A percentile compares a stretch with the other conserved stretches of the same genome.
phyloP scores from a whole-genome alignment of 345 rosid species.

The Citrus inodora region DNA sequence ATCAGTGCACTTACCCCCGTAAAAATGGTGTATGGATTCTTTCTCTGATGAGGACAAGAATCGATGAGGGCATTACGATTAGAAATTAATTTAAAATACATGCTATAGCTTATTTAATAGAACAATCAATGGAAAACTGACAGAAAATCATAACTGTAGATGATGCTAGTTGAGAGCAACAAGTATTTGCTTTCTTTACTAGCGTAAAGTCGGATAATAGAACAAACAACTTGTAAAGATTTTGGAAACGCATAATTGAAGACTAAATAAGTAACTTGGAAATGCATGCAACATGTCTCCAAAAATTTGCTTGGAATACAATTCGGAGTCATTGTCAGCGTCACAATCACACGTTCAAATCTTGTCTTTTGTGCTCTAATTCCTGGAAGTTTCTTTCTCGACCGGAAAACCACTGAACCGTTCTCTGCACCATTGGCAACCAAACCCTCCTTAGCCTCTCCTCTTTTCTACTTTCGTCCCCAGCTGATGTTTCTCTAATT shows the following conservation, averaged over 20 bases:
- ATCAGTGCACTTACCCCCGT: neutral
- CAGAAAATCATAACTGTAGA: neutral
- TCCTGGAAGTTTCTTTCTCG: constrained; percentile 17
- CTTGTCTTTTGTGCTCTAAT: neutral
- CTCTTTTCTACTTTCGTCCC: constrained; percentile 16
- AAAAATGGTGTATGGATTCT: neutral
- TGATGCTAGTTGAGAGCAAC: neutral
- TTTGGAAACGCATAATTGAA: neutral
- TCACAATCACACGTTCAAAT: constrained; percentile 5
- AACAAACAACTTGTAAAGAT: no score
- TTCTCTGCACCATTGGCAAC: constrained; percentile 37
- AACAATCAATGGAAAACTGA: neutral
- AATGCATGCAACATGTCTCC: neutral
- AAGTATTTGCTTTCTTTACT: neutral
- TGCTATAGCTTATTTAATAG: neutral
- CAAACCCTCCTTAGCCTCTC: constrained; percentile 40
- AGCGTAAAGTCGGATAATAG: neutral
- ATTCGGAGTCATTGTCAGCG: neutral
- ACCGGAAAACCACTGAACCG: constrained; percentile 43
- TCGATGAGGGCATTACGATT: neutral
- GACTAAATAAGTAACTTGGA: neutral
- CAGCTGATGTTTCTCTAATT: constrained; percentile 3
- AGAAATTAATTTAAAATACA: neutral
- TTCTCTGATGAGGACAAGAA: neutral
- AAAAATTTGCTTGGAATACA: neutral